phyloP scores from a whole-genome alignment of 2,329 filamentous ascomycete genomes.

The Fonsecaea multimorphosa region DNA sequence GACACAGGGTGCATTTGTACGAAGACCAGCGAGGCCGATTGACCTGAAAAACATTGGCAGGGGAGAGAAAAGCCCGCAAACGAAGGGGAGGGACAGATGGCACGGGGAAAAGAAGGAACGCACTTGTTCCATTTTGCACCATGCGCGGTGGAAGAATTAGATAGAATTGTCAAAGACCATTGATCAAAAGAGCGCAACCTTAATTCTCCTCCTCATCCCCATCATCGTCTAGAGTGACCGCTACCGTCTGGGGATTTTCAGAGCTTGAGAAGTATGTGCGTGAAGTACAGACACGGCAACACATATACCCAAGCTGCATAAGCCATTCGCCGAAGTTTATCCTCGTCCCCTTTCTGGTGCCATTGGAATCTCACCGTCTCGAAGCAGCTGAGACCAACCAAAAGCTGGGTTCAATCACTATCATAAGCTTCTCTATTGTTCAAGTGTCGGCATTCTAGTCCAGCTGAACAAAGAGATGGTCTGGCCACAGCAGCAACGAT shows the following conservation, averaged over 20 bases:
- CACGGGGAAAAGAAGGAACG: neutral
- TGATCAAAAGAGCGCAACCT: neutral
- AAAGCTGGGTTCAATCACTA: neutral
- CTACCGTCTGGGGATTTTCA: no score
- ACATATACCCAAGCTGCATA: no score
- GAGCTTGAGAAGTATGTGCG: no score
- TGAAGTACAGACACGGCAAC: no score
- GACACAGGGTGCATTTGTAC: neutral
- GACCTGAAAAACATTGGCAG: neutral
- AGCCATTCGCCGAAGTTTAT: constrained; percentile 7
- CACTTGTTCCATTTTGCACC: no score
- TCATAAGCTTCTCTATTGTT: neutral
- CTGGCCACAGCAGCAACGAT: neutral
- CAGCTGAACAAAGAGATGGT: neutral
- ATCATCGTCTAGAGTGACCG: no score
- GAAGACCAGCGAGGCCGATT: neutral
- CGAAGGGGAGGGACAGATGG: neutral
- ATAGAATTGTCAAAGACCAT: neutral
- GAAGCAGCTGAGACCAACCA: neutral
- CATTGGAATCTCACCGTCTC: neutral
- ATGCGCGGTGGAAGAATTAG: neutral
- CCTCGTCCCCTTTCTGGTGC: neutral
- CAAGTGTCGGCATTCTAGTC: no score
- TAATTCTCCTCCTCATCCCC: no score
- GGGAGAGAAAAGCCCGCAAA: neutral